A percentile compares a stretch with the other conserved stretches of the same genome.
Conservation (phyloP, 805 yeast species). For the Pichia sporocuriosa region DNA sequence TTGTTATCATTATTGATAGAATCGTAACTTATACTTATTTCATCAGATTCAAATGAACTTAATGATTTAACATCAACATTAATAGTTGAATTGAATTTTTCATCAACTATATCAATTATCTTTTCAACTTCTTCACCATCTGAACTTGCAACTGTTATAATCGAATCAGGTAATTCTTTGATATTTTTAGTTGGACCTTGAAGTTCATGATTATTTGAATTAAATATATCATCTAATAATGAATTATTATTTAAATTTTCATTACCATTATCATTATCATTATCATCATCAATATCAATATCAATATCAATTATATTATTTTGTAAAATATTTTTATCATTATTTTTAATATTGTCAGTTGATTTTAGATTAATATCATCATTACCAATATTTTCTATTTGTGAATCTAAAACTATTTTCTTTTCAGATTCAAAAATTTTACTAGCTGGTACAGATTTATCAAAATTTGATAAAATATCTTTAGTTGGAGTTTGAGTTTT, state of each 20-base stretch:
- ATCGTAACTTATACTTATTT: constrained; percentile 10
- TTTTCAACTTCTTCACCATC: constrained; percentile 4
- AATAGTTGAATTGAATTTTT: constrained; percentile 3
- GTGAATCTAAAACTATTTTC: not conserved
- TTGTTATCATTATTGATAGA: constrained; percentile 2
- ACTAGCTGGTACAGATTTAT: constrained; percentile 18
- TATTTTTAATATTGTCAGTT: too few species aligned
- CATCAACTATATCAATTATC: constrained; percentile 1
- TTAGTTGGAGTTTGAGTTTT: constrained; percentile 8
- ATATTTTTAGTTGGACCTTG: constrained; percentile 20
- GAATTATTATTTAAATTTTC: not conserved
- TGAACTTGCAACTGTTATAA: constrained; percentile 10
- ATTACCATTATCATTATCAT: not conserved
- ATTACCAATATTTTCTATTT: not conserved
- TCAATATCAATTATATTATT: not conserved
- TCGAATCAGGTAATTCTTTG: not conserved
- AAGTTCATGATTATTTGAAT: not conserved
- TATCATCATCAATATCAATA: not conserved
- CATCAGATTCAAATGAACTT: constrained; percentile 9
- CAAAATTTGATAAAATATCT: constrained; percentile 14
- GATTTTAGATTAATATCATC: too few species aligned
- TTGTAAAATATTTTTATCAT: not conserved
- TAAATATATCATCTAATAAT: not conserved
- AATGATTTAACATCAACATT: constrained; percentile 14
- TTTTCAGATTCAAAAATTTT: constrained; percentile 6